Conservation (phyloP, 202 grass and related monocot species). For the Setaria italica region DNA sequence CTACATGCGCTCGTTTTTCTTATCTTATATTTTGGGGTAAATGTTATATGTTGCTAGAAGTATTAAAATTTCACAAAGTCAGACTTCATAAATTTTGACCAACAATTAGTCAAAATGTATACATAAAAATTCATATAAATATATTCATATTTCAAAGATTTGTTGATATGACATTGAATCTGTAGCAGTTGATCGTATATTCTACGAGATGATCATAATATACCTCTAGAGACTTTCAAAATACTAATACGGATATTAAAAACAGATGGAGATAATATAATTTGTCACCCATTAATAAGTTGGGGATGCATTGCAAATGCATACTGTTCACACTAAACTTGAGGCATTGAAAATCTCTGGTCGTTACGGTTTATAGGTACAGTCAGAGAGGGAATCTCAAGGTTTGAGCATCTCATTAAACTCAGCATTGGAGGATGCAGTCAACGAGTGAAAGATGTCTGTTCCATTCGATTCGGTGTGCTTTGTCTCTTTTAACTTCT, state of each 20-base stretch:
- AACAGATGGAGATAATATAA: no score
- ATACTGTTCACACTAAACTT: not conserved
- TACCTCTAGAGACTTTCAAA: not conserved
- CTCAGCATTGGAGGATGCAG: conserved; percentile 34
- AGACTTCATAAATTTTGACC: not conserved
- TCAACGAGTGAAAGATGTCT: conserved; percentile 60
- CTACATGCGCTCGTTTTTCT: not conserved
- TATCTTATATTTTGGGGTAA: not conserved
- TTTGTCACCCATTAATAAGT: not conserved
- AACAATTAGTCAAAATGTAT: not conserved
- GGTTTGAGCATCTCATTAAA: conserved; percentile 25
- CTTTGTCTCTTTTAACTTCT: not conserved
- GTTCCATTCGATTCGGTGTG: conserved; percentile 19
- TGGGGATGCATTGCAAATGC: not conserved
- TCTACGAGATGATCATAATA: not conserved
- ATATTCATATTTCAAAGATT: not conserved
- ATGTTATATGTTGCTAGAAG: not conserved
- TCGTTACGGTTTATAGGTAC: not conserved
- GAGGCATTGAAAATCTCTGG: not conserved
- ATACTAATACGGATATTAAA: no score
- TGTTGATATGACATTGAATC: not conserved
- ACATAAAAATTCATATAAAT: not conserved
- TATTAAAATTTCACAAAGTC: not conserved
- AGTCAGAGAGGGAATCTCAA: conserved; percentile 28
- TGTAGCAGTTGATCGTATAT: not conserved